A percentile compares a stretch with the other conserved stretches of the same genome.
These are phyloP conservation scores for Tuber microsphaerosporum DNA, from an alignment of 495 filamentous ascomycete genomes.

Conservation along the genomic window DNA sequence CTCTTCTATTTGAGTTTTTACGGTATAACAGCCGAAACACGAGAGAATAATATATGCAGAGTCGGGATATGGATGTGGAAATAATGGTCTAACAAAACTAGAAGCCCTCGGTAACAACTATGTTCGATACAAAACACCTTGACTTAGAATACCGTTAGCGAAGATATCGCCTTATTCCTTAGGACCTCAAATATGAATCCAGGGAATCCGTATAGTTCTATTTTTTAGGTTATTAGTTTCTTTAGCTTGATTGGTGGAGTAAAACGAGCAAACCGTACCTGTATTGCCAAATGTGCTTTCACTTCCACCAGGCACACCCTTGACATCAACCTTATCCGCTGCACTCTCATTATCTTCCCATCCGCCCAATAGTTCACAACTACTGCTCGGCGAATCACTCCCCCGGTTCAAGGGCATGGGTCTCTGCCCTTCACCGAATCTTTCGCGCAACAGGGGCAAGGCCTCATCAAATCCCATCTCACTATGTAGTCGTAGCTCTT, in stretches of 20 bases:
- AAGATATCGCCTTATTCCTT: constrained; percentile 83
- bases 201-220: constrained; percentile 87
- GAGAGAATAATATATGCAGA: background rate
- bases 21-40: background rate
- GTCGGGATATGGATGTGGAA: background rate
- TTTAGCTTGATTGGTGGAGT: constrained; percentile 42
- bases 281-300: constrained; percentile 46
- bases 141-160: constrained; percentile 73
- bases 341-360: constrained; percentile 66
- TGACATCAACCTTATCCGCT: constrained; percentile 37
- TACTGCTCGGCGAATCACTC: constrained; percentile 86
- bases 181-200: constrained; percentile 91
- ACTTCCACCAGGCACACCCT: constrained; percentile 39
- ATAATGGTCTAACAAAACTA: background rate
- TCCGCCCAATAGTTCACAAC: constrained; percentile 78
- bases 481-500: constrained; percentile 51
- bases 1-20: too few relatives aligned
- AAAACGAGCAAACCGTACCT: constrained; percentile 27
- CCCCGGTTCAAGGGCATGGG: constrained; percentile 81
- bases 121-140: background rate
- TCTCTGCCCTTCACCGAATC: constrained; percentile 62
- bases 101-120: background rate
- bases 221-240: constrained; percentile 56
- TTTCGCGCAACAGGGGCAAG: constrained; percentile 57
- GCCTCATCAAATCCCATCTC: constrained; percentile 70